A percentile compares a stretch with the other conserved stretches of the same genome.
phyloP scores from a whole-genome alignment of 2,329 filamentous ascomycete species.

The Trichoderma semiorbis region DNA sequence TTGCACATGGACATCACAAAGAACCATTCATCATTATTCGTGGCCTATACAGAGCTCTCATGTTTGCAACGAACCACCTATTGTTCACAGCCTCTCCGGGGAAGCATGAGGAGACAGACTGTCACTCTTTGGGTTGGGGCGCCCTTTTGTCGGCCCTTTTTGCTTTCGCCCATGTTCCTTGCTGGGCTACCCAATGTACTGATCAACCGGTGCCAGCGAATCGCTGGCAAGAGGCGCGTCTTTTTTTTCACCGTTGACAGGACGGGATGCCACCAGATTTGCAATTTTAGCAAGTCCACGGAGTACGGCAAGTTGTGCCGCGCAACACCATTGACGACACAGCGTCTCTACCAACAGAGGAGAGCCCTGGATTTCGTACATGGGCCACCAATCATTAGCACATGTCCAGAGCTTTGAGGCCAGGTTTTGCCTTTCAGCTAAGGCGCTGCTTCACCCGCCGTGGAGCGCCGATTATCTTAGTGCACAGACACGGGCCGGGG shows the following conservation, averaged over 20 bases:
- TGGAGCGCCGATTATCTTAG: neutral
- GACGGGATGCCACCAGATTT: neutral
- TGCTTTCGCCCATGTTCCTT: neutral
- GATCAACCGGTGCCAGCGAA: neutral
- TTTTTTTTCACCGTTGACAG: neutral
- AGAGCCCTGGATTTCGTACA: neutral
- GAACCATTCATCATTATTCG: neutral
- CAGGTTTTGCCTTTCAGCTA: conserved; percentile 1
- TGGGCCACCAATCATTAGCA: neutral
- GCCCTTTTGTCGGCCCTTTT: conserved; percentile 13
- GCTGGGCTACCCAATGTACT: neutral
- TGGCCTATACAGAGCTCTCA: neutral
- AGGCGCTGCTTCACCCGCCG: neutral
- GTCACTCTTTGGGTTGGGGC: conserved; percentile 2
- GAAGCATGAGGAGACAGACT: neutral
- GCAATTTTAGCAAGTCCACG: no score
- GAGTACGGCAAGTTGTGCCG: neutral
- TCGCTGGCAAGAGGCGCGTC: neutral
- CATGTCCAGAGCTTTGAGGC: neutral
- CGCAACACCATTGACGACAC: neutral
- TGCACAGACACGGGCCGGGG: neutral
- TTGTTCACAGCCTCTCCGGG: neutral
- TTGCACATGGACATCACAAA: neutral
- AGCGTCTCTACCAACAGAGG: neutral
- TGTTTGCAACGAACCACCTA: neutral